Base-by-base conservation (phyloP, 2,329 filamentous ascomycete genomes). In the Arthrobotrys musiformis region DNA sequence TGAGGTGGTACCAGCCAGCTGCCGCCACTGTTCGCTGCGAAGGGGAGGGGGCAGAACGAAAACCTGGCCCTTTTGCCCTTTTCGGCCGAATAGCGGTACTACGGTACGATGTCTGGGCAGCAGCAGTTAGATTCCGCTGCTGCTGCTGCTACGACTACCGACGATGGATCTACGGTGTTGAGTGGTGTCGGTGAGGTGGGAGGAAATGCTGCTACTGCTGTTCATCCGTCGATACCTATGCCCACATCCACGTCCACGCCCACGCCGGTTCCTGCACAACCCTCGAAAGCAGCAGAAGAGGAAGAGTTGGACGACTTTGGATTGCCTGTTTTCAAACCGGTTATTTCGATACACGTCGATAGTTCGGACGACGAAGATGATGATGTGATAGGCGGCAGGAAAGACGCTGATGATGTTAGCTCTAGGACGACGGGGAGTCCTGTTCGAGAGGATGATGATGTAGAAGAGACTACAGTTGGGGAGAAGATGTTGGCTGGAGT, bases 211-310 rank as follows among this genome's bases (percentile, higher is more conserved):
- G 5, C 40, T 44, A 26, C 13, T 40, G 37, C 24, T 33, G 33
- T 17, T 17, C 81, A 11, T 79, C 83, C 68, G 82, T 82, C 15
- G 82, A 81, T 70, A 80, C 82, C 54, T 82, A 48, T 35, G 11
- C 5, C 30, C 30, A 82, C 13, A 79, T 81, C n/a, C 81, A 83
- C 0, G 81, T 82, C 1, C 79, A 82, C 33, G 75, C 48, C 62
- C 79, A 81, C 60, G 63, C 80, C 7, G 78, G 80, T 79, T 2
- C n/a, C 58, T 33, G 22, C 19, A 24, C 30, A 30, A 44, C 40
- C 48, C 8, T 17, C 48, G n/a, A 54, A 24, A 15, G 11, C 22
- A 11, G 5, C 19, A 15, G 62, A 62, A 24, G 63, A 66, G 13
- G 73, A 77, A 6, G 73, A 77, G 44, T 40, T 70, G 6, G 73